phyloP scores from a whole-genome alignment of 371 early-diverging fungal genomes.

The Mucor irregularis region DNA sequence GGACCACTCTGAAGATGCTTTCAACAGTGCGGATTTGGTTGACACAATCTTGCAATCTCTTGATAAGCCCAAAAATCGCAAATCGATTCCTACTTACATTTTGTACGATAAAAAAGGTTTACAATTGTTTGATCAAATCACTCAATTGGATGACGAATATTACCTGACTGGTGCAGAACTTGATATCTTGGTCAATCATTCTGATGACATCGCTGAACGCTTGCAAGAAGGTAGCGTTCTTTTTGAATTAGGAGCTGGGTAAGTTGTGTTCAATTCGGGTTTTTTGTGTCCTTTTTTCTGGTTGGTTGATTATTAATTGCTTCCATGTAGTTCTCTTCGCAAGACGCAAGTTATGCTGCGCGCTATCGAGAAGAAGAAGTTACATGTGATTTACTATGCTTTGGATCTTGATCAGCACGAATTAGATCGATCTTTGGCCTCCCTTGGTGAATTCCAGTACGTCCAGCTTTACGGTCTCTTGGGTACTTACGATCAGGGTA shows the following conservation, averaged over 20 bases:
- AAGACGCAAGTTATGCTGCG: slow-evolving; percentile 82
- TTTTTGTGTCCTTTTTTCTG: neutral
- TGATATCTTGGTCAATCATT: slow-evolving; percentile 66
- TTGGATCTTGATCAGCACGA: slow-evolving; percentile 86
- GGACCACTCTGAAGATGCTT: slow-evolving; percentile 38
- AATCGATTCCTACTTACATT: slow-evolving; percentile 70
- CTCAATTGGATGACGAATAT: slow-evolving; percentile 77
- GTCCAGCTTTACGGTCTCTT: slow-evolving; percentile 78
- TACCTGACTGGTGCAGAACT: slow-evolving; percentile 86
- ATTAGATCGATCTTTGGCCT: slow-evolving; percentile 61
- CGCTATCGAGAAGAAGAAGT: slow-evolving; percentile 65
- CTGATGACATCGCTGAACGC: slow-evolving; percentile 63
- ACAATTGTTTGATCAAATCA: slow-evolving; percentile 87
- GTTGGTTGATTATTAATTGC: too few relatives aligned
- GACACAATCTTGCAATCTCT: slow-evolving; percentile 53
- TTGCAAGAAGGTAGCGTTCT: slow-evolving; percentile 69
- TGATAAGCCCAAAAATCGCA: slow-evolving; percentile 29
- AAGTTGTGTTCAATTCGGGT: too few relatives aligned
- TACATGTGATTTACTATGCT: slow-evolving; percentile 83
- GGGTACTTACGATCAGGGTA: slow-evolving; percentile 87
- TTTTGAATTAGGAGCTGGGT: slow-evolving; percentile 89
- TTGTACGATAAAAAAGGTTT: slow-evolving; percentile 86
- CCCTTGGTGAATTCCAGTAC: slow-evolving; percentile 48
- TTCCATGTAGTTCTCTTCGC: slow-evolving; percentile 75
- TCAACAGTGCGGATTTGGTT: slow-evolving; percentile 40